Base-by-base conservation (phyloP, 345 rosid genomes). In the Lenwebbia sp. region DNA sequence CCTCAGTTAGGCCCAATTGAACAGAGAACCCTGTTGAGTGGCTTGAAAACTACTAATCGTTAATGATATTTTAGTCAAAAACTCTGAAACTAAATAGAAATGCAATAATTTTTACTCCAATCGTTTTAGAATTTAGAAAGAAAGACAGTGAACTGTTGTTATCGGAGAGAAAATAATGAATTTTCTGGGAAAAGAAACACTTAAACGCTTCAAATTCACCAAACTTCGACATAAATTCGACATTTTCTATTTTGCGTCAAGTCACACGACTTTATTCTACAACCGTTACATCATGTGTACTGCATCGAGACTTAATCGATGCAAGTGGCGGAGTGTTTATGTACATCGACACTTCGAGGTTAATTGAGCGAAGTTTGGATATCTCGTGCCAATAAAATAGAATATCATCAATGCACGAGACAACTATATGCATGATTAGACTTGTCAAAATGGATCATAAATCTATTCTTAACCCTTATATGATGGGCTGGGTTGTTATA, bases 301-400 rank as follows among this genome's bases (percentile, higher is more conserved):
- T 22, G 1, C 14, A 11, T 37, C 37, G 81, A 70, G 81, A 22
- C 81, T 70, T 41, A 6, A 21, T 3, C 44, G 6, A 19, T 30
- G 47, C 13, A 23, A 70, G 47, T 3, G 3, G 21, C 4, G 13
- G 26, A 19, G 7, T 21, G 25, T 37, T 70, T 11, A 10, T 2
- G 47, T 37, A 19, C 25, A 37, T 37, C 4, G 23, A 7, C 26
- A 8, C 47, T 9, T 4, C 13, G 7, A 70, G 81, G 19, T 70
- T 33, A 17, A 41, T 37, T 26, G 13, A 37, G 26, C 81, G 7
- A 23, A 70, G 47, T 70, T 5, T 11, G 12, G 78, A 37, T 10
- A 70, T 70, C 78, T 19, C 0, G 23, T 0, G 47, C 0, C 0
- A 37, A 13, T 70, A 37, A 70, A 9, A 19, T 37, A 37, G 17